These are phyloP conservation scores for Serendipita sp. DNA, from an alignment of 768 basidiomycete genomes.

Conservation along the genomic window DNA sequence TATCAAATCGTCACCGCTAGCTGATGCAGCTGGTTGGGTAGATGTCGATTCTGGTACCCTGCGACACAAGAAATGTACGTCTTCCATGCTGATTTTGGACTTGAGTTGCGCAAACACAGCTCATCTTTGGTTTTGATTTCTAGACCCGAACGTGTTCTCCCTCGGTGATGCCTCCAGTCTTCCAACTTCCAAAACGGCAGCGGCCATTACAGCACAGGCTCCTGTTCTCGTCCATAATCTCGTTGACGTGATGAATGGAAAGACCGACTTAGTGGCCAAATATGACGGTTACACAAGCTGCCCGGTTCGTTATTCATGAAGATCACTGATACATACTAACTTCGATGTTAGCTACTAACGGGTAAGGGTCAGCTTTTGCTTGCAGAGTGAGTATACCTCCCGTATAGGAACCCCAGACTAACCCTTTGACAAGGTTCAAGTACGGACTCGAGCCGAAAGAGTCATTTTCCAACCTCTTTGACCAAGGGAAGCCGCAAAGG, in stretches of 20 bases:
- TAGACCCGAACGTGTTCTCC: constrained; percentile 57
- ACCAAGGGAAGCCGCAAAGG: constrained; percentile 67
- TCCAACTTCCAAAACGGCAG: constrained; percentile 92
- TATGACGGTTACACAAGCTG: constrained; percentile 89
- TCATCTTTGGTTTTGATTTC: background rate
- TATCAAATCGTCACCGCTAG: constrained; percentile 59
- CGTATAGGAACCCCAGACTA: background rate
- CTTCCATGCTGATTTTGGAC: constrained; percentile 9
- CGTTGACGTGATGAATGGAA: constrained; percentile 30
- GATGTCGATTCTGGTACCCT: constrained; percentile 67
- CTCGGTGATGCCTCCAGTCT: constrained; percentile 85
- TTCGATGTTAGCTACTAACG: constrained; percentile 42
- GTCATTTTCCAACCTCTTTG: constrained; percentile 50
- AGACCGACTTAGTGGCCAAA: constrained; percentile 49
- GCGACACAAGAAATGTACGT: constrained; percentile 67
- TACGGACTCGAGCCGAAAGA: constrained; percentile 83
- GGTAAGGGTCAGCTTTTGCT: constrained; percentile 55
- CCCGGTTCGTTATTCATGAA: constrained; percentile 37
- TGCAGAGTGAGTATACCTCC: background rate
- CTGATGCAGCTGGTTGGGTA: constrained; percentile 80
- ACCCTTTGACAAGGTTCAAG: constrained; percentile 80
- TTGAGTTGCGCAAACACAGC: constrained; percentile 8
- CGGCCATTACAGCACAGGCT: constrained; percentile 80
- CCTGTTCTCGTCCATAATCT: constrained; percentile 71
- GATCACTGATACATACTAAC: background rate